Base-by-base conservation (phyloP, 108 stramenopile genomes). In the Nitzschia putrida region DNA sequence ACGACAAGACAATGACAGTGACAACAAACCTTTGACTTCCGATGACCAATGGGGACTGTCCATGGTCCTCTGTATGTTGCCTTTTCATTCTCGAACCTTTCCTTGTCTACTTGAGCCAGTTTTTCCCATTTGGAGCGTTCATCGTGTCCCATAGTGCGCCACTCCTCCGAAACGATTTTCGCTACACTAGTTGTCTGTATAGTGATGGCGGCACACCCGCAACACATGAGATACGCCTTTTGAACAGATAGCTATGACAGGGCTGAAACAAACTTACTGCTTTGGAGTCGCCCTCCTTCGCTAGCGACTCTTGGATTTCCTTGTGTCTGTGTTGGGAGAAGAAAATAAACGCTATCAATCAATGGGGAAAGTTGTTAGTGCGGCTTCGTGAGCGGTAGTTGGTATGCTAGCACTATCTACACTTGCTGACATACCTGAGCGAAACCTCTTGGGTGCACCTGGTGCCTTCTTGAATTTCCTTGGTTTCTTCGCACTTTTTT, bases 121-220 rank as follows among this genome's bases (percentile, higher is more conserved):
- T 77, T 68, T 13, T 78, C 77, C 71, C 60, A 79, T 49, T 39
- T 21, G 26, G 56, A 53, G 1, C 58, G 43, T 37, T 79, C 72
- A 3, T 73, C 68, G 7, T 45, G 47, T 7, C 25, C n/a, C 42
- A 79, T 16, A 3, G 60, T 42, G 11, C 63, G 71, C 78, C 78
- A 79, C 26, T 56, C 68, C 39, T 64, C 61, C 4, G 72, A 73
- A 9, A 79, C 78, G 25, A 79, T 24, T 61, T 79, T 79, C 37
- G 78, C 78, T 51, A 79, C 64, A 23, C 69, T 64, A 7, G 78
- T 79, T 3, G 78, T 79, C 78, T 78, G 42, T 58, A 2, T n/a
- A 26, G 11, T 21, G n/a, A n/a, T 18, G 10, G 54, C n/a, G 18
- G 22, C 20, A 55, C 10, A 55, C 11, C n/a, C n/a, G n/a, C n/a